Base-by-base conservation (phyloP, 345 rosid genomes). In the Pugionium cornutum region DNA sequence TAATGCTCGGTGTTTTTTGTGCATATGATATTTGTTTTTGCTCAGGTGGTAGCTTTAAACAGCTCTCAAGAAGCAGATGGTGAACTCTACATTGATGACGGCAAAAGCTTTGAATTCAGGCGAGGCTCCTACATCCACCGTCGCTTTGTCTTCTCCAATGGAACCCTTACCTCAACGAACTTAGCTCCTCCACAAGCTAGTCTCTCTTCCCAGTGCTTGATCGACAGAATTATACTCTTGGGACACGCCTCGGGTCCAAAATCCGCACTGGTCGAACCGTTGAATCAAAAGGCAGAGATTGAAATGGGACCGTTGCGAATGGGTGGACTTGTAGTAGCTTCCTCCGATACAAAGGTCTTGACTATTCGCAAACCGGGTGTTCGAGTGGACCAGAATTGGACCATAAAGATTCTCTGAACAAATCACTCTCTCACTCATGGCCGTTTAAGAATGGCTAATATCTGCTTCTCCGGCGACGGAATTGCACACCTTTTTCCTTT, bases 21-120 rank as follows among this genome's bases (percentile, higher is more conserved):
- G 42, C 54, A 29, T 54, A 5, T 44, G 33, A 42, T 54, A 41
- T 32, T 18, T n/a, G 2, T 43, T 4, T 51, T 6, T 58, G 10
- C 40, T 40, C 76, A 95, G 99, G 95, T 95, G 66, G 80, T 95
- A 48, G 99, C 99, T 34, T 76, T 95, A 51, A 89, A 95, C 82
- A 85, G 94, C 77, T 76, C 96, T 57, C 82, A 83, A 74, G 86
- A 76, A 62, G 99, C 99, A 3, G 87, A 84, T 75, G 99, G 99
- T 4, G 95, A 95, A 59, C 91, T 95, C n/a, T 95, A 95, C 72
- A 66, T 87, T 4, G 99, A 95, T 58, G 99, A 95, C 48, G 99
- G 99, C 28, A 84, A 80, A 70, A 95, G 92, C 77, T 91, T 87
- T 27, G 81, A 84, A 44, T 95, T 91, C 72, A 56, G 50, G 50